Conservation (phyloP, 1,139 yeast species). For the Suhomyces bokatorum region DNA sequence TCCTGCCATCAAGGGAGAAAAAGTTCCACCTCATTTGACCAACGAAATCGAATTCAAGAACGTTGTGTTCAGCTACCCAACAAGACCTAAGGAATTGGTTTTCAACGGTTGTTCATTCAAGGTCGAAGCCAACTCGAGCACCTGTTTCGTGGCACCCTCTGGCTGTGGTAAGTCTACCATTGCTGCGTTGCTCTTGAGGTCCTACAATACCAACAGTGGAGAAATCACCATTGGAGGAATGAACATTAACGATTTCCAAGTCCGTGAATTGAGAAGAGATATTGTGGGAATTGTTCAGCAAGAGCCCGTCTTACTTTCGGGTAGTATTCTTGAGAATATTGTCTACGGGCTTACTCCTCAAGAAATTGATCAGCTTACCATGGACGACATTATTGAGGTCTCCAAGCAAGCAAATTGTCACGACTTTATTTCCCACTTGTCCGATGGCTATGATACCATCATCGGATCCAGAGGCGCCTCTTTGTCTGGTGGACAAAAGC, state of each 20-base stretch:
- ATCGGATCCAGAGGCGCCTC: conserved; percentile 60
- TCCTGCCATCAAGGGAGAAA: conserved; percentile 42
- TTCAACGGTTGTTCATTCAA: conserved; percentile 63
- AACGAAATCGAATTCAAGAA: conserved; percentile 67
- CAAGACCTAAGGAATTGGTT: conserved; percentile 74
- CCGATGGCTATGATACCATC: conserved; percentile 55
- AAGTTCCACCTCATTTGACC: conserved; percentile 38
- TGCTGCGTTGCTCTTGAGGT: conserved; percentile 68
- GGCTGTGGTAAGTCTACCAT: conserved; percentile 92
- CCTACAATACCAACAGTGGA: conserved; percentile 62
- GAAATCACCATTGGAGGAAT: conserved; percentile 64
- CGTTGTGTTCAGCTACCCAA: conserved; percentile 80
- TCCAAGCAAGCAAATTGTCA: conserved; percentile 58
- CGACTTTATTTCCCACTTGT: conserved; percentile 49
- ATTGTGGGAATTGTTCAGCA: conserved; percentile 83
- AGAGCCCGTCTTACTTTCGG: conserved; percentile 80
- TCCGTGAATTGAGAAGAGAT: conserved; percentile 68
- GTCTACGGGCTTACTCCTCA: conserved; percentile 67
- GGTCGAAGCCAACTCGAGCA: conserved; percentile 70
- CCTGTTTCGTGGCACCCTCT: conserved; percentile 89
- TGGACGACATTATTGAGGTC: conserved; percentile 45
- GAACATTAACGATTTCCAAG: conserved; percentile 62
- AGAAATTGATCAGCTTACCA: conserved; percentile 43
- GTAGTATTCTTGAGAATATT: conserved; percentile 76
- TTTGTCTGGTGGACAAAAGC: conserved; percentile 85